Percentiles rank a stretch among this genome's conserved stretches.
phyloP scores from a whole-genome alignment of 2,329 filamentous ascomycete species.

The Sporothrix pallida region DNA sequence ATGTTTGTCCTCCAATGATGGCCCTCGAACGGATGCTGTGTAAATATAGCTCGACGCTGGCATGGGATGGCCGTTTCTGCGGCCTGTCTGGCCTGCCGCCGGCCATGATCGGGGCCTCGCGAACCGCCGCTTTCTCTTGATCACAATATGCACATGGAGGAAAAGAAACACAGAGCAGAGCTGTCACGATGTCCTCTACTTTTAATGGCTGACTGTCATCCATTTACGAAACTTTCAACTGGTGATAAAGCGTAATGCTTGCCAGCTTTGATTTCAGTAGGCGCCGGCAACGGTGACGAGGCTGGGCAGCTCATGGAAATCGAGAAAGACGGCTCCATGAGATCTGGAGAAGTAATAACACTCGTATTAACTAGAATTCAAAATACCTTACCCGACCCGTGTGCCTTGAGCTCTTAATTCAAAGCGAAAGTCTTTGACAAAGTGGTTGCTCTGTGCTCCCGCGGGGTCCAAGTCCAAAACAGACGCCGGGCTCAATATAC shows the following conservation, averaged over 20 bases:
- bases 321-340: neutral
- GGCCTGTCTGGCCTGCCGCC: constrained; percentile 21
- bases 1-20: constrained; percentile 14
- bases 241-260: neutral
- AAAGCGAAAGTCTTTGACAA: neutral
- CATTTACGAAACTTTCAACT: neutral
- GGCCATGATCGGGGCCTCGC: neutral
- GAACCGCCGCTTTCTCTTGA: neutral
- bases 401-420: neutral
- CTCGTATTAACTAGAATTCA: neutral
- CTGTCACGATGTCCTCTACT: neutral
- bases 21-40: neutral
- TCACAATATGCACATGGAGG: too few species aligned
- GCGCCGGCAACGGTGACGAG: constrained; percentile 10
- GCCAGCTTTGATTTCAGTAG: constrained; percentile 7
- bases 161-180: neutral
- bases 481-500: constrained; percentile 14
- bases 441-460: neutral
- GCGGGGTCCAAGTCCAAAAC: constrained; percentile 2
- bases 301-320: neutral
- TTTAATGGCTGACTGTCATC: neutral
- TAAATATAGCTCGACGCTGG: neutral
- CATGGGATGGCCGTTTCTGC: constrained; percentile 8
- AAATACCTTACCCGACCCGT: constrained; percentile 2
- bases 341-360: neutral